Conservation (phyloP, 805 yeast genomes). For the Candida yuanshanica region DNA sequence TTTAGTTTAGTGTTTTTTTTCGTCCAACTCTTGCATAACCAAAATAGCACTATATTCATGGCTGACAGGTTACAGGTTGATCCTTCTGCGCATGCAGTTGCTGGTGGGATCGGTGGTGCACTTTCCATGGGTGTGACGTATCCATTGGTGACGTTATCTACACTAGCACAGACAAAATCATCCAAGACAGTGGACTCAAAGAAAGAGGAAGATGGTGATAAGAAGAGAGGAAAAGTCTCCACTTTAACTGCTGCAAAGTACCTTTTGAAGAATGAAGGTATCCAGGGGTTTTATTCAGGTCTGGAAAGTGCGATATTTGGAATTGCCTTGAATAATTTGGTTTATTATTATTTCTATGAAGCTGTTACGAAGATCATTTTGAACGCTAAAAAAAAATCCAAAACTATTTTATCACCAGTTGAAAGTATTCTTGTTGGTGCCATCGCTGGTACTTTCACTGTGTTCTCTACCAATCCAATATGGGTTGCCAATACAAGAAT, state of each 20-base stretch:
- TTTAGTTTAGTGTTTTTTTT: background rate
- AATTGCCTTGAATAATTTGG: conserved; percentile 77
- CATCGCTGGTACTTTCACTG: conserved; percentile 82
- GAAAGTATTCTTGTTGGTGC: conserved; percentile 42
- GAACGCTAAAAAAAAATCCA: conserved; percentile 17
- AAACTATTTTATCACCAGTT: conserved; percentile 14
- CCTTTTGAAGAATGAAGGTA: conserved; percentile 53
- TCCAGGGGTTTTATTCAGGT: conserved; percentile 73
- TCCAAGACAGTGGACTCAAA: conserved; percentile 17
- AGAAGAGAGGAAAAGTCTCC: conserved; percentile 18
- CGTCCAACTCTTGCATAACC: too few relatives aligned
- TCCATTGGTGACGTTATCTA: conserved; percentile 82
- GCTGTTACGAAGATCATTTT: conserved; percentile 47
- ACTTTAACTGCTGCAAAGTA: conserved; percentile 36
- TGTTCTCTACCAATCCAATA: conserved; percentile 77
- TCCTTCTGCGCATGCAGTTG: conserved; percentile 71
- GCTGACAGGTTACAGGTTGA: conserved; percentile 22
- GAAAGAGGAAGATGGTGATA: conserved; percentile 6
- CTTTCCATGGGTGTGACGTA: conserved; percentile 82
- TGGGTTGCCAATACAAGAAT: conserved; percentile 94
- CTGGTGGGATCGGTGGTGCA: conserved; percentile 94
- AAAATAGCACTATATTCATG: too few relatives aligned
- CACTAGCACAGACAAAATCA: conserved; percentile 76
- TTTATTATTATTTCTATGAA: conserved; percentile 89
- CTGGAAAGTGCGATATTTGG: conserved; percentile 85